Conservation (phyloP, 345 rosid genomes). For the Kandelia obovata region DNA sequence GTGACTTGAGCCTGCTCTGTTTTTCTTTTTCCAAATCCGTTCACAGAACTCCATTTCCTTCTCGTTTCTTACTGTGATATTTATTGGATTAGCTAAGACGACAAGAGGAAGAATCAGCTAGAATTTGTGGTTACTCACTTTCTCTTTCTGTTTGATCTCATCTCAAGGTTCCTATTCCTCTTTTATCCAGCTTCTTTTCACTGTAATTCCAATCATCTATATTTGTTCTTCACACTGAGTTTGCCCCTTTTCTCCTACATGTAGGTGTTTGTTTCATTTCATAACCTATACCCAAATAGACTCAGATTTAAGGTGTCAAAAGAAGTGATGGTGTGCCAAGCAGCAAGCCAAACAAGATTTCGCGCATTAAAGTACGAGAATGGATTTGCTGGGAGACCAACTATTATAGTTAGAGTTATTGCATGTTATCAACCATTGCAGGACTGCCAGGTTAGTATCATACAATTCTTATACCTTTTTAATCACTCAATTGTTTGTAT, state of each 20-base stretch:
- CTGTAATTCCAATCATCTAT: conserved; percentile 8
- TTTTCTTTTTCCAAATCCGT: conserved; percentile 8
- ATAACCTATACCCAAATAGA: conserved; percentile 10
- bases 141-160: neutral
- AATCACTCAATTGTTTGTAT: conserved; percentile 7
- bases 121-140: conserved; percentile 11
- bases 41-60: conserved; percentile 49
- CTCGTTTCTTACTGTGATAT: conserved; percentile 34
- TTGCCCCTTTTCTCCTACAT: neutral
- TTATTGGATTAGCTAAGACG: conserved; percentile 44
- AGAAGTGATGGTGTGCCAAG: conserved; percentile 96
- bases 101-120: conserved; percentile 1
- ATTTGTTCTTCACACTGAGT: conserved; percentile 1
- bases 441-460: conserved; percentile 82
- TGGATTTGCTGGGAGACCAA: conserved; percentile 76
- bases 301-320: conserved; percentile 27
- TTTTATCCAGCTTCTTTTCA: neutral
- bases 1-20: conserved; percentile 5
- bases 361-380: conserved; percentile 80
- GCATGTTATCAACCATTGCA: conserved; percentile 96
- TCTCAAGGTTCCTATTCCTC: conserved; percentile 11
- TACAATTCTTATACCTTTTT: neutral
- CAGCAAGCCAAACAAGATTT: conserved; percentile 91
- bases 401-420: conserved; percentile 81
- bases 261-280: conserved; percentile 15